Evolutionary conservation across 495 filamentous ascomycete species (phyloP).

Genomic region (Tuber aestivum): DNA sequence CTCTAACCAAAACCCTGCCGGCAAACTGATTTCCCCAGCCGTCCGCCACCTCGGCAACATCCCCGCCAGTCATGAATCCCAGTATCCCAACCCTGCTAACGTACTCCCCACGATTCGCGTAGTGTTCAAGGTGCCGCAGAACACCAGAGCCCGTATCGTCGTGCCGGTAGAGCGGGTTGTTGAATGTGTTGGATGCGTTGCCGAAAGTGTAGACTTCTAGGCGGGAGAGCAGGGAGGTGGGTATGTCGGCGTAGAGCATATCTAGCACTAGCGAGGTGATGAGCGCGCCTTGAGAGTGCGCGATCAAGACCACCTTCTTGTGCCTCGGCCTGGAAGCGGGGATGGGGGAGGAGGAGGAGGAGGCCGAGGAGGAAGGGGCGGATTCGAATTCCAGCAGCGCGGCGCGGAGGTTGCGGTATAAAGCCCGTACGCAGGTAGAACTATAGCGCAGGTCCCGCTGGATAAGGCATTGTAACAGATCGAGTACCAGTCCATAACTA

Average conservation of each 20-base stretch:
- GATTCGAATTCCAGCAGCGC: conserved; percentile 45
- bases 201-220: conserved; percentile 8
- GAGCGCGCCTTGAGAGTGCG: conserved; percentile 4
- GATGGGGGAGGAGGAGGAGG: neutral
- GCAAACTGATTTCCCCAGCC: conserved; percentile 2
- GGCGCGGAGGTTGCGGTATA: conserved; percentile 51
- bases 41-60: neutral
- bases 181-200: neutral
- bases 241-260: conserved; percentile 5
- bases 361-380: neutral
- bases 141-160: neutral
- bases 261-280: neutral
- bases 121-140: neutral
- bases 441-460: conserved; percentile 67
- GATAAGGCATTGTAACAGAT: conserved; percentile 66
- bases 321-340: neutral
- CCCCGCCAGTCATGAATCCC: neutral
- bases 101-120: neutral
- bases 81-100: neutral
- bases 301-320: neutral
- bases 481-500: conserved; percentile 65
- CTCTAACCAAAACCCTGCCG: neutral
- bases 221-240: neutral
- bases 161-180: neutral
- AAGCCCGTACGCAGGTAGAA: conserved; percentile 58